Conservation (phyloP, 2,329 filamentous ascomycete genomes). For the Emericellopsis atlantica region DNA sequence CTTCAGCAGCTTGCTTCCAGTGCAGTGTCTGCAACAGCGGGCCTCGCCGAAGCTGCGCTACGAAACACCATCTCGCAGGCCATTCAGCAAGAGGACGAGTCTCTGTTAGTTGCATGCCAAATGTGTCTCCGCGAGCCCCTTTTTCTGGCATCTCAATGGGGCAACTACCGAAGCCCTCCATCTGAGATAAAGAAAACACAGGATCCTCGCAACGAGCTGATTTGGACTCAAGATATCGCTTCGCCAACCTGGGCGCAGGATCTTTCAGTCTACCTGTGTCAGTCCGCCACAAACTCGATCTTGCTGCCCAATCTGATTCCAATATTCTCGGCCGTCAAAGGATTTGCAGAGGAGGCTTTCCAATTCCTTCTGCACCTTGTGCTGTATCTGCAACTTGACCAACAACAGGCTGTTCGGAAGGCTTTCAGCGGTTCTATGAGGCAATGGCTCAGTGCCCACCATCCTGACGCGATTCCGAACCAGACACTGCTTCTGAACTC, state of each 20-base stretch:
- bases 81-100: slow-evolving; percentile 29
- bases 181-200: slow-evolving; percentile 26
- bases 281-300: slow-evolving; percentile 46
- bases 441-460: slow-evolving; percentile 41
- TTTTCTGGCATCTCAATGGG: slow-evolving; percentile 43
- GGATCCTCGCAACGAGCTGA: slow-evolving; percentile 5
- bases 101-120: slow-evolving; percentile 35
- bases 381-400: slow-evolving; percentile 54
- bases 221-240: slow-evolving; percentile 25
- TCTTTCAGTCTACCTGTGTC: slow-evolving; percentile 49
- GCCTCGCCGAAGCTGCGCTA: slow-evolving; percentile 48
- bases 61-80: slow-evolving; percentile 44
- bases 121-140: slow-evolving; percentile 38
- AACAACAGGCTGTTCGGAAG: slow-evolving; percentile 44
- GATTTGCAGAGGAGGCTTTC: slow-evolving; percentile 62
- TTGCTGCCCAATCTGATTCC: slow-evolving; percentile 57
- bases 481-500: slow-evolving; percentile 63
- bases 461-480: slow-evolving; percentile 39
- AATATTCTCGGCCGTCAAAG: slow-evolving; percentile 51
- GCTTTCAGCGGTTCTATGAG: slow-evolving; percentile 54
- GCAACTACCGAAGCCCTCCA: slow-evolving; percentile 38
- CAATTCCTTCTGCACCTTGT: slow-evolving; percentile 80
- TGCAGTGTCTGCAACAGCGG: slow-evolving; percentile 40
- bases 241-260: slow-evolving; percentile 45
- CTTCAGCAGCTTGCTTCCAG: slow-evolving; percentile 49